These are phyloP conservation scores for Alternaria arbusti DNA, from an alignment of 2,329 filamentous ascomycete genomes.

Conservation along the genomic window DNA sequence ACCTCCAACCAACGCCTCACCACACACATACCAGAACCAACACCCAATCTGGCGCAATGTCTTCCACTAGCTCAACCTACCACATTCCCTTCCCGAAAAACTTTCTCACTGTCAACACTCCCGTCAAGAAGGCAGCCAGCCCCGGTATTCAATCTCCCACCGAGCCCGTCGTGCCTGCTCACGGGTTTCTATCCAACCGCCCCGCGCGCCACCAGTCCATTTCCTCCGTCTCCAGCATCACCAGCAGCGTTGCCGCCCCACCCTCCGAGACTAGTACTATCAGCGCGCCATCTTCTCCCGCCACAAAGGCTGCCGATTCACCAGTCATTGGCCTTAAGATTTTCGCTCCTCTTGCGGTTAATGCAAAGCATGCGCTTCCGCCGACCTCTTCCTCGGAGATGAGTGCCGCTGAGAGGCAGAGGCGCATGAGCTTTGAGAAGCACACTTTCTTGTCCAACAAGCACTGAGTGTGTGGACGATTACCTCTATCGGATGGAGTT, in stretches of 20 bases:
- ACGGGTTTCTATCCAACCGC: constrained; percentile 49
- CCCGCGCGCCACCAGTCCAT: constrained; percentile 36
- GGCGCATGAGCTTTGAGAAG: constrained; percentile 22
- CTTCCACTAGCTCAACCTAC: constrained; percentile 40
- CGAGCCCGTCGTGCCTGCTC: constrained; percentile 32
- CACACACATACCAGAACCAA: constrained; percentile 11
- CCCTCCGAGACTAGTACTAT: constrained; percentile 24
- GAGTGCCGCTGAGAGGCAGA: constrained; percentile 26
- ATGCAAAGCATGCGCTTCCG: constrained; percentile 39
- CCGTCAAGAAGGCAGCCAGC: constrained; percentile 27
- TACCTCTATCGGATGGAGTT: not conserved
- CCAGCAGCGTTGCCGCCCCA: constrained; percentile 17
- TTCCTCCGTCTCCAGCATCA: constrained; percentile 34
- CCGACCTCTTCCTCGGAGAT: constrained; percentile 29
- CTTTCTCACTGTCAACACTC: constrained; percentile 47
- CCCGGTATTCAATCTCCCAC: constrained; percentile 14
- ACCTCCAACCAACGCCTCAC: not conserved
- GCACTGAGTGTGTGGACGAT: constrained; percentile 18
- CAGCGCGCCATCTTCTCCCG: constrained; percentile 40
- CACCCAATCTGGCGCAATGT: constrained; percentile 41
- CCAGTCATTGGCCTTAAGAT: constrained; percentile 35
- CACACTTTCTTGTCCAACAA: constrained; percentile 43
- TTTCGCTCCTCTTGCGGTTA: constrained; percentile 45
- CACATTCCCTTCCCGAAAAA: constrained; percentile 46
- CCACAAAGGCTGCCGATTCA: constrained; percentile 31